phyloP scores from a whole-genome alignment of 495 filamentous ascomycete genomes.

The Thermothielavioides terrestris region DNA sequence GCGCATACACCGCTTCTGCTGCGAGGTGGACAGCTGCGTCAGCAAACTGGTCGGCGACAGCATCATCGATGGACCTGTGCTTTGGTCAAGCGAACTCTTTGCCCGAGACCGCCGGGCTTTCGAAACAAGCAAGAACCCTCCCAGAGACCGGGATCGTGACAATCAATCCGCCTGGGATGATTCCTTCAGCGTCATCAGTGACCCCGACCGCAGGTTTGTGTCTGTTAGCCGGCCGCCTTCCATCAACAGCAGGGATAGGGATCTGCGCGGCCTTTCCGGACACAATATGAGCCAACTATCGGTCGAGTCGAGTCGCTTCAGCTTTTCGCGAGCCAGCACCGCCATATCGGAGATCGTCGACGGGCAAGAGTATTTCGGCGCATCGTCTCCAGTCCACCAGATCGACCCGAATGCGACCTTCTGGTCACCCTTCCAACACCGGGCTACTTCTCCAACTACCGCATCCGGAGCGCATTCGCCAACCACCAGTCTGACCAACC shows the following conservation, averaged over 20 bases:
- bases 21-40: conserved; percentile 82
- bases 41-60: conserved; percentile 80
- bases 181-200: conserved; percentile 49
- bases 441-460: conserved; percentile 53
- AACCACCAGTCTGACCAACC: conserved; percentile 45
- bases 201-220: conserved; percentile 34
- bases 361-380: conserved; percentile 60
- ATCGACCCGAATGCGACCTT: conserved; percentile 76
- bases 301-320: conserved; percentile 55
- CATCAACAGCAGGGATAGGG: conserved; percentile 37
- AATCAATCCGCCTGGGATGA: conserved; percentile 41
- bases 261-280: conserved; percentile 44
- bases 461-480: conserved; percentile 48
- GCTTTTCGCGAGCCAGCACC: conserved; percentile 45
- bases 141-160: conserved; percentile 29
- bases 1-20: conserved; percentile 86
- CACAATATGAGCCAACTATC: conserved; percentile 56
- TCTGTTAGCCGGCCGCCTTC: conserved; percentile 30
- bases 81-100: conserved; percentile 90
- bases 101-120: conserved; percentile 67
- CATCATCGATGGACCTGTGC: conserved; percentile 75
- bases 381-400: conserved; percentile 58
- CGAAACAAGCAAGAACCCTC: conserved; percentile 48
- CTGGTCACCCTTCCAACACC: conserved; percentile 73
- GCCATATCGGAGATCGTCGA: conserved; percentile 57